phyloP scores from a whole-genome alignment of 495 filamentous ascomycete species.

The Elasticomyces elasticus region DNA sequence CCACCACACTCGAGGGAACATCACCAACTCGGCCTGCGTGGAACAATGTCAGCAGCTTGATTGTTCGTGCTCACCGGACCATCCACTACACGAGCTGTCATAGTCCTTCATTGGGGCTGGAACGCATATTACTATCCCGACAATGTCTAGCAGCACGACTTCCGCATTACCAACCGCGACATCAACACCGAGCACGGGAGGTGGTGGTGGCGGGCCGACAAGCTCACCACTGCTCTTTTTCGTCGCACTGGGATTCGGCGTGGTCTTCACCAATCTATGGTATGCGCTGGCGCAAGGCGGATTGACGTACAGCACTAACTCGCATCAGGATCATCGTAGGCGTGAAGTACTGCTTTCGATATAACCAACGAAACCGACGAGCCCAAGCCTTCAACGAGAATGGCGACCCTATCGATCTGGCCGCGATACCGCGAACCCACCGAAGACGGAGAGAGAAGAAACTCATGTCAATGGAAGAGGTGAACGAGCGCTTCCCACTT shows the following conservation, averaged over 20 bases:
- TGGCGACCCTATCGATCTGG: constrained; percentile 77
- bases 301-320: constrained; percentile 6
- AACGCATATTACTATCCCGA: background rate
- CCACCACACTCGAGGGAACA: background rate
- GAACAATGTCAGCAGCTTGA: background rate
- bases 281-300: constrained; percentile 35
- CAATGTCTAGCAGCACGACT: constrained; percentile 3
- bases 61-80: background rate
- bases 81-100: background rate
- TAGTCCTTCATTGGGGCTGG: background rate
- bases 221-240: constrained; percentile 91
- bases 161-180: constrained; percentile 3
- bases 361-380: constrained; percentile 86
- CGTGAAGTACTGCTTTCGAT: constrained; percentile 97
- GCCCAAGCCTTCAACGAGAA: constrained; percentile 64
- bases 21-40: no score
- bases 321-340: constrained; percentile 88
- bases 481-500: constrained; percentile 92
- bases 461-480: constrained; percentile 96
- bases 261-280: constrained; percentile 99
- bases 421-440: constrained; percentile 60
- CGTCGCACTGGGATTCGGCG: constrained; percentile 92
- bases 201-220: constrained; percentile 43
- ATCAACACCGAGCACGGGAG: background rate
- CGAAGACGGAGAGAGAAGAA: constrained; percentile 88